Percentiles rank a stretch among this genome's conserved stretches.
Conservation (phyloP, 208 protist species). For the Leishmania tarentolae region DNA sequence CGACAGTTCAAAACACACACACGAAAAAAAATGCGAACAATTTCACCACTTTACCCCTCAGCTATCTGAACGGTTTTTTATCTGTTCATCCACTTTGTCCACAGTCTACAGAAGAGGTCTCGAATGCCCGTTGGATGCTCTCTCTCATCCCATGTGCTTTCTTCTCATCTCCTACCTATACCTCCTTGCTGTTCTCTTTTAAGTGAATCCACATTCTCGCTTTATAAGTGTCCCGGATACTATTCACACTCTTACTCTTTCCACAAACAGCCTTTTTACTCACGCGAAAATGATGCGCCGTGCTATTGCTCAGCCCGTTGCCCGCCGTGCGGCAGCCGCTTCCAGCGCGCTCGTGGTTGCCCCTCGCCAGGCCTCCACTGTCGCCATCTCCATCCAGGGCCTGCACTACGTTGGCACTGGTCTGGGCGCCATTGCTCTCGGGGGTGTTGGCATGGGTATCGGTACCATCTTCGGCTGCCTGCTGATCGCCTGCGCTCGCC, state of each 20-base stretch:
- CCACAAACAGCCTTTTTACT: neutral
- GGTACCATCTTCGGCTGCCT: conserved; percentile 90
- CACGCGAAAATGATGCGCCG: conserved; percentile 83
- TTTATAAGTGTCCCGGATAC: neutral
- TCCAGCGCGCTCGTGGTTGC: conserved; percentile 43
- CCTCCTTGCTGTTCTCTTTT: neutral
- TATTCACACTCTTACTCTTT: conserved; percentile 10
- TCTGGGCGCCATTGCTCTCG: conserved; percentile 89
- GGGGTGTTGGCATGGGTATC: conserved; percentile 92
- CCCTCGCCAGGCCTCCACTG: conserved; percentile 77
- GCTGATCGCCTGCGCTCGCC: conserved; percentile 85
- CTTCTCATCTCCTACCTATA: neutral
- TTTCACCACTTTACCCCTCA: neutral
- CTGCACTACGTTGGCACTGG: conserved; percentile 93
- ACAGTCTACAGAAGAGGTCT: neutral
- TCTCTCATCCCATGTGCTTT: neutral
- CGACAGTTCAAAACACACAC: neutral
- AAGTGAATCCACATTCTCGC: neutral
- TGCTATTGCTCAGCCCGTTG: conserved; percentile 61
- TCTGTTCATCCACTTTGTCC: neutral
- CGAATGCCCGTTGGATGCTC: neutral
- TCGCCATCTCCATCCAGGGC: conserved; percentile 89
- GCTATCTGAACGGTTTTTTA: neutral
- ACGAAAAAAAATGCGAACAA: neutral
- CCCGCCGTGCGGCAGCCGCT: conserved; percentile 49